Evolutionary conservation across 1,284 basidiomycete genomes (phyloP), one percentile per base, ranked within the genome.

Genomic region (Trichosporon asahii): DNA sequence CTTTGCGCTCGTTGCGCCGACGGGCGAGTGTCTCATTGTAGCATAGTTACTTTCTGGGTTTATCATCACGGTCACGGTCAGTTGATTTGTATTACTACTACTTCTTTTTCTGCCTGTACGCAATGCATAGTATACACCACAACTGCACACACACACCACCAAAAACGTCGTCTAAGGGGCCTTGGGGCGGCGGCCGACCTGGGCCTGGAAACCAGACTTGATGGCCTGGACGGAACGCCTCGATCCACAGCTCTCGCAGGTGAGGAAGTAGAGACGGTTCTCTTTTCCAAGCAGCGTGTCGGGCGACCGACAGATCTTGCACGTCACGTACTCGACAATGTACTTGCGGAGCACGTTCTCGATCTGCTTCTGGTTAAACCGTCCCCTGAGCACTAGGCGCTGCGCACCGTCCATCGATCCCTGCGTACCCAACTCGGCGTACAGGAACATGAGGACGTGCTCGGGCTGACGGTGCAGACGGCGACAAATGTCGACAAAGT

Each of bases 401-500:
- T 93, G 92, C 3, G 90, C 89, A 71, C 95, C 97, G 79, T 98
- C 97, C 65, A 98, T 92, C 65, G 91, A 94, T 71, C 96, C 96
- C 63, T 92, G 95, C 14, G 97, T 99, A 86, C 97, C 97, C 90
- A 99, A 90, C 86, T 99, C 96, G 67, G 97, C 90, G 83, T 98
- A 98, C 76, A 99, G 86, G 87, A 94, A 99, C 84, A 94, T 91
- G 76, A 98, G 98, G 77, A 98, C 94, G 81, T 99, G 97, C 85
- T 99, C 97, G n/a, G 96, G 95, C 85, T 94, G 92, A 82, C 96
- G 88, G 86, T 98, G 96, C 95, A 99, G 98, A 67, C 93, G 90
- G 85, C 93, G 95, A 88, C 96, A 98, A 77, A 99, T 99, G 82
- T 99, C 96, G 76, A 90, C 90, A 72, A 99, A 89, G 84, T 99